phyloP scores from a whole-genome alignment of 2,329 filamentous ascomycete genomes.

The Nothophoma quercina region DNA sequence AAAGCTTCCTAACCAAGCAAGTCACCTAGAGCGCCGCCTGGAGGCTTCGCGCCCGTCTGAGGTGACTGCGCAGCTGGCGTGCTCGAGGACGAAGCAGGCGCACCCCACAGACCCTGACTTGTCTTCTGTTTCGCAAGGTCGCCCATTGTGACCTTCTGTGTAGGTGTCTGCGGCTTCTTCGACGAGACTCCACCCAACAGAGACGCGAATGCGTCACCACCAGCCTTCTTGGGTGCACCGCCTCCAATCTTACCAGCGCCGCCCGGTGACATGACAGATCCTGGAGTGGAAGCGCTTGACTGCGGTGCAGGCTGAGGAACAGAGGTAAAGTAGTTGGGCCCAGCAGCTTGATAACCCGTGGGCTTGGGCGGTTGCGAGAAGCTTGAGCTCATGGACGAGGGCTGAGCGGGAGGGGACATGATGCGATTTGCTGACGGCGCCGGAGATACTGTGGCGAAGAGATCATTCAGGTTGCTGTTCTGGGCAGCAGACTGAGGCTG shows the following conservation, averaged over 20 bases:
- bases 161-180: constrained; percentile 72
- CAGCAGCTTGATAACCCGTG: constrained; percentile 74
- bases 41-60: constrained; percentile 43
- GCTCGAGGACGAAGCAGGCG: constrained; percentile 59
- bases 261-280: constrained; percentile 49
- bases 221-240: constrained; percentile 56
- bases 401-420: constrained; percentile 55
- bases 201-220: constrained; percentile 87
- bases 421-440: constrained; percentile 63
- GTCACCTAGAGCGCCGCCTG: constrained; percentile 47
- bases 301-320: constrained; percentile 59
- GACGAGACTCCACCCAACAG: constrained; percentile 81
- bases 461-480: constrained; percentile 78
- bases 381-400: constrained; percentile 46
- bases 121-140: constrained; percentile 99
- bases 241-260: constrained; percentile 47
- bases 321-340: constrained; percentile 95
- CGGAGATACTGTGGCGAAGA: constrained; percentile 85
- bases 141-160: constrained; percentile 77
- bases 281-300: constrained; percentile 51
- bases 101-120: constrained; percentile 91
- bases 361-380: constrained; percentile 62
- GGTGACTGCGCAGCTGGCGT: constrained; percentile 39
- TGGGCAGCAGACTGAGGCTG: constrained; percentile 86
- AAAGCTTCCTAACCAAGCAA: constrained; percentile 37